phyloP scores from a whole-genome alignment of 352 stramenopile genomes.

The Pythium aphanidermatum region DNA sequence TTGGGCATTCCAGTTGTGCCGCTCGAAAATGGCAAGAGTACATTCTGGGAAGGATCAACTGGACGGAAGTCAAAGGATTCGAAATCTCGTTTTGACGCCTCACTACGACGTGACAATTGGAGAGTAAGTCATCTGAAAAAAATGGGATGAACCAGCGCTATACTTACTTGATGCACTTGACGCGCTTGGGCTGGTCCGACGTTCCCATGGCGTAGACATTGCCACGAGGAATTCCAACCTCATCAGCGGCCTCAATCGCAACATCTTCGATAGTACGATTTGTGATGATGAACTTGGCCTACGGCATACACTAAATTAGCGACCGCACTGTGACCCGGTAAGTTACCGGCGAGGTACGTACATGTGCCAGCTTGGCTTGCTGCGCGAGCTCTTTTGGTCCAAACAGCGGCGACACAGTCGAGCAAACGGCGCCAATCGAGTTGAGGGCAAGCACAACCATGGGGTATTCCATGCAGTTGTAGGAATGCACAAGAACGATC shows the following conservation, averaged over 20 bases:
- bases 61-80: constrained; percentile 37
- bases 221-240: constrained; percentile 22
- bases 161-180: constrained; percentile 44
- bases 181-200: background rate
- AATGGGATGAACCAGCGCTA: background rate
- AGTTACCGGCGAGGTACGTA: too few species aligned
- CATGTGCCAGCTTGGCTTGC: constrained; percentile 39
- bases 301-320: background rate
- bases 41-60: constrained; percentile 46
- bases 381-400: constrained; percentile 35
- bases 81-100: constrained; percentile 27
- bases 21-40: constrained; percentile 88
- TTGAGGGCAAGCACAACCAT: constrained; percentile 40
- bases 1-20: constrained; percentile 92
- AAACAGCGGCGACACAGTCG: constrained; percentile 51
- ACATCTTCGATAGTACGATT: constrained; percentile 34
- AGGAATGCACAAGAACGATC: constrained; percentile 50
- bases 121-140: background rate
- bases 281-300: constrained; percentile 45
- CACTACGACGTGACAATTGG: constrained; percentile 16
- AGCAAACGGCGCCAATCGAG: constrained; percentile 46
- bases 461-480: constrained; percentile 66
- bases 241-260: constrained; percentile 26
- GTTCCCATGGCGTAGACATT: constrained; percentile 40
- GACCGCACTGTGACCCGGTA: too few species aligned